A percentile compares a stretch with the other conserved stretches of the same genome.
phyloP scores from a whole-genome alignment of 352 stramenopile species.

The Phytopythium chamaehyphon region DNA sequence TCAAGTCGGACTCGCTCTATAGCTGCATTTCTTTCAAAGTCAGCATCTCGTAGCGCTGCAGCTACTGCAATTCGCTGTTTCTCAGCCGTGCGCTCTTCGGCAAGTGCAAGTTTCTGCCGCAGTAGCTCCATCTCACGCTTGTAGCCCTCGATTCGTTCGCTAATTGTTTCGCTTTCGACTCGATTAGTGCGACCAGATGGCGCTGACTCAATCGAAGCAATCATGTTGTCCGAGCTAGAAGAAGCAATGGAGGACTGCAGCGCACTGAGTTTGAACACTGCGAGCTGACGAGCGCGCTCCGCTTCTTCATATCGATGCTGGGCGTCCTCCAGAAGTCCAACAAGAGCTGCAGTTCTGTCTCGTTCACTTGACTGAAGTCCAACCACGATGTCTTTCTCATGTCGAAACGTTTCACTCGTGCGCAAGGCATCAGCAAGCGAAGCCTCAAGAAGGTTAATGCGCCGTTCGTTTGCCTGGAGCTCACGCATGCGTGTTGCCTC shows the following conservation, averaged over 20 bases:
- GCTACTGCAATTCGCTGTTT: constrained; percentile 50
- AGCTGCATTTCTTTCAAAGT: constrained; percentile 37
- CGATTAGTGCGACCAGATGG: neutral
- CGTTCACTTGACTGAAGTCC: constrained; percentile 27
- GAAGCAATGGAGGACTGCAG: constrained; percentile 36
- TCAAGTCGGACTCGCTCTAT: constrained; percentile 49
- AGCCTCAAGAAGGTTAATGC: constrained; percentile 37
- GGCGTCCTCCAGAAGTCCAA: constrained; percentile 29
- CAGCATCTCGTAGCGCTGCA: constrained; percentile 36
- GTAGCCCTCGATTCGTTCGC: constrained; percentile 51
- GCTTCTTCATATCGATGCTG: constrained; percentile 48
- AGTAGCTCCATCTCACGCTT: constrained; percentile 69
- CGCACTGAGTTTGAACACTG: constrained; percentile 62
- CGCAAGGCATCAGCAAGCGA: constrained; percentile 25
- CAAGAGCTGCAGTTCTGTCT: constrained; percentile 28
- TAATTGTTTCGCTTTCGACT: constrained; percentile 5
- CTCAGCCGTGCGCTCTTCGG: constrained; percentile 45
- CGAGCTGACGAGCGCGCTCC: constrained; percentile 48
- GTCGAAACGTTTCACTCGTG: constrained; percentile 17
- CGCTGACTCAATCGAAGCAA: constrained; percentile 1
- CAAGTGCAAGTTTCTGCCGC: constrained; percentile 45
- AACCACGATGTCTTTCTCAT: constrained; percentile 31
- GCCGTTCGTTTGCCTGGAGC: constrained; percentile 16
- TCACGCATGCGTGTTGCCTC: constrained; percentile 33
- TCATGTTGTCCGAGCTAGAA: constrained; percentile 17